Percentiles rank a stretch among this genome's conserved stretches.
Conservation (phyloP, 202 grass and related monocot genomes). For the Elaeis oleifera region DNA sequence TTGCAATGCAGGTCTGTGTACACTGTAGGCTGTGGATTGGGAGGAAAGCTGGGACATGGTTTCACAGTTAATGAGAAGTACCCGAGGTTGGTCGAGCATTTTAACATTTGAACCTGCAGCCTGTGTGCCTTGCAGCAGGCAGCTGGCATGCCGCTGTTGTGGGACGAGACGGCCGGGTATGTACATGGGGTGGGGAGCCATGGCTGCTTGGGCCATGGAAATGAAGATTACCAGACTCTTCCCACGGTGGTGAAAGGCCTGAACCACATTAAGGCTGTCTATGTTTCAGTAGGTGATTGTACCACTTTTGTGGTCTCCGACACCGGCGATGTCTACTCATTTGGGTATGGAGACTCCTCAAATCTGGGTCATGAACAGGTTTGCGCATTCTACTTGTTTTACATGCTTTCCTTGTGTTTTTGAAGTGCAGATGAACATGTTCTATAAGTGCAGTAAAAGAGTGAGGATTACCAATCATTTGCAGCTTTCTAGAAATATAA, state of each 20-base stretch:
- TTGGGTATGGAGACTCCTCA: constrained; percentile 80
- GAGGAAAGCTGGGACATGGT: constrained; percentile 82
- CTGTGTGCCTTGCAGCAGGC: constrained; percentile 64
- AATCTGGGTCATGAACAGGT: constrained; percentile 77
- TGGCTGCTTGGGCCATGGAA: constrained; percentile 90
- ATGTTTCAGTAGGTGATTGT: constrained; percentile 79
- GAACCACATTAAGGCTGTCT: constrained; percentile 47
- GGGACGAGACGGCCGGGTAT: constrained; percentile 68
- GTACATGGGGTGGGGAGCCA: constrained; percentile 91
- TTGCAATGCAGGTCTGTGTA: constrained; percentile 56
- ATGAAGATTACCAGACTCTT: constrained; percentile 72
- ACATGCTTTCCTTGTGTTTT: neutral
- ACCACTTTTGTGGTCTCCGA: constrained; percentile 86
- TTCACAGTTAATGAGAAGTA: constrained; percentile 75
- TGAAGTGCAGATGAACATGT: neutral
- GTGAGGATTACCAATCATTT: too few species aligned
- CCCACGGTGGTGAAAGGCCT: constrained; percentile 75
- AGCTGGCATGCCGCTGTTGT: constrained; percentile 87
- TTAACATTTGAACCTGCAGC: constrained; percentile 63
- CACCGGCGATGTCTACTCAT: constrained; percentile 73
- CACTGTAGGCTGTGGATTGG: constrained; percentile 88
- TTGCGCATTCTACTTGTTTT: constrained; percentile 6
- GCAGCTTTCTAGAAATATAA: too few species aligned
- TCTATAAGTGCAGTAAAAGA: neutral
- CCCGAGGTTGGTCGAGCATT: constrained; percentile 70